phyloP scores from a whole-genome alignment of 108 stramenopile genomes.

The Nannochloropsis granulata region DNA sequence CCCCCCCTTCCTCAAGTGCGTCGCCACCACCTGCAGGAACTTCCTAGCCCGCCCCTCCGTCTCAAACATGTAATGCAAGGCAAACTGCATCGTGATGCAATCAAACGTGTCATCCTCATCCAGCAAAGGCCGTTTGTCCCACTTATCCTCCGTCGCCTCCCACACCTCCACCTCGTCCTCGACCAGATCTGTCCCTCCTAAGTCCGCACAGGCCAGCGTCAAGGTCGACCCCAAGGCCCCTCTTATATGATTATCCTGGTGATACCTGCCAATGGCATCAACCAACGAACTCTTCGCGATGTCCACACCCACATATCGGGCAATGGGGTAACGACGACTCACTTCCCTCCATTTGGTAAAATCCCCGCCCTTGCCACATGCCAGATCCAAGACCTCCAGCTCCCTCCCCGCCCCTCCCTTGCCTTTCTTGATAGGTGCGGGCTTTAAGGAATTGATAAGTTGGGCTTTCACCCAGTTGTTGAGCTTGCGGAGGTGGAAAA shows the following conservation, averaged over 20 bases:
- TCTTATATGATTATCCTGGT: background rate
- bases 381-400: constrained; percentile 77
- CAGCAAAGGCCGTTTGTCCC: background rate
- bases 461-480: constrained; percentile 97
- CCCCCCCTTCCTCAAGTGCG: constrained; percentile 67
- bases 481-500: constrained; percentile 85
- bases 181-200: background rate
- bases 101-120: constrained; percentile 48
- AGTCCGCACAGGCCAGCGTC: background rate
- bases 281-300: constrained; percentile 80
- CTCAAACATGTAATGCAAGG: constrained; percentile 96
- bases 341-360: constrained; percentile 69
- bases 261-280: constrained; percentile 65
- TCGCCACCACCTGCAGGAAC: constrained; percentile 73
- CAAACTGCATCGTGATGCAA: constrained; percentile 91
- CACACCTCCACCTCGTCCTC: background rate
- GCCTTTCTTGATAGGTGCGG: background rate
- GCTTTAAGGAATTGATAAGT: constrained; percentile 62
- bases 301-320: constrained; percentile 82
- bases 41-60: constrained; percentile 56
- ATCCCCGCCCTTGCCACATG: constrained; percentile 98
- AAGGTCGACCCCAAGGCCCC: background rate
- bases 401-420: constrained; percentile 25
- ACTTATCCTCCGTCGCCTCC: background rate
- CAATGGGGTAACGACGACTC: constrained; percentile 37